Evolutionary conservation across 148 eudicot species (phyloP).

Genomic region (Persicaria tinctoria): DNA sequence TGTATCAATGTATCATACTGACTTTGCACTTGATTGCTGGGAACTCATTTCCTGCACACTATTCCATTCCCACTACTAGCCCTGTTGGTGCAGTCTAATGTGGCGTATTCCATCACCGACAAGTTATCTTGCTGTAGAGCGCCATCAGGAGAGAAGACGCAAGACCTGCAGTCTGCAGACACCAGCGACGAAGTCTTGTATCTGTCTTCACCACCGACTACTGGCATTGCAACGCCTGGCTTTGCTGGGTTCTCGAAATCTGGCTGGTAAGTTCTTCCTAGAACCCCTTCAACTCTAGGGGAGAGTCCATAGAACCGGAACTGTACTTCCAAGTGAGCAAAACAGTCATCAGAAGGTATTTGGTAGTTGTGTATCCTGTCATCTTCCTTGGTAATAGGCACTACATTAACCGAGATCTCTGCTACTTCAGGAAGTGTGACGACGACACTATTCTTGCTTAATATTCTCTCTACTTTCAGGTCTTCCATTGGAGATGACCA

Average conservation of each 20-base stretch:
- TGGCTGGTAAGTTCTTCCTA: conserved; percentile 59
- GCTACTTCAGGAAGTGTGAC: conserved; percentile 32
- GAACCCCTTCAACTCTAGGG: conserved; percentile 45
- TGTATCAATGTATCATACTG: not conserved
- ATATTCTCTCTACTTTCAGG: conserved; percentile 43
- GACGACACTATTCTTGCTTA: conserved; percentile 37
- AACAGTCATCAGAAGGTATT: conserved; percentile 51
- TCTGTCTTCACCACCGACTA: conserved; percentile 63
- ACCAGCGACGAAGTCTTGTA: conserved; percentile 45
- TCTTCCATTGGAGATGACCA: conserved; percentile 29
- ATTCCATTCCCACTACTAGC: conserved; percentile 36
- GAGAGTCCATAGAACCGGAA: conserved; percentile 44
- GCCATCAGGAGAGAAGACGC: conserved; percentile 30
- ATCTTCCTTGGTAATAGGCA: conserved; percentile 58
- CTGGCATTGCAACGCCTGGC: conserved; percentile 63
- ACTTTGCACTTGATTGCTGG: not conserved
- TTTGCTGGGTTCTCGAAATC: conserved; percentile 58
- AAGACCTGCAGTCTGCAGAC: conserved; percentile 41
- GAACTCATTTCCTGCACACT: conserved; percentile 39
- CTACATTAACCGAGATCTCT: conserved; percentile 48
- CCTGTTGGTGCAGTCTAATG: conserved; percentile 31
- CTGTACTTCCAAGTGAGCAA: conserved; percentile 59
- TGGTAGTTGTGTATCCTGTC: conserved; percentile 51
- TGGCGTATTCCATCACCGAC: conserved; percentile 21
- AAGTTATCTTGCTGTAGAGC: conserved; percentile 18